Percentiles rank a stretch among this genome's conserved stretches.
Evolutionary conservation across 306 rosid genomes (phyloP).

Genomic region (Vigna nakashimae): DNA sequence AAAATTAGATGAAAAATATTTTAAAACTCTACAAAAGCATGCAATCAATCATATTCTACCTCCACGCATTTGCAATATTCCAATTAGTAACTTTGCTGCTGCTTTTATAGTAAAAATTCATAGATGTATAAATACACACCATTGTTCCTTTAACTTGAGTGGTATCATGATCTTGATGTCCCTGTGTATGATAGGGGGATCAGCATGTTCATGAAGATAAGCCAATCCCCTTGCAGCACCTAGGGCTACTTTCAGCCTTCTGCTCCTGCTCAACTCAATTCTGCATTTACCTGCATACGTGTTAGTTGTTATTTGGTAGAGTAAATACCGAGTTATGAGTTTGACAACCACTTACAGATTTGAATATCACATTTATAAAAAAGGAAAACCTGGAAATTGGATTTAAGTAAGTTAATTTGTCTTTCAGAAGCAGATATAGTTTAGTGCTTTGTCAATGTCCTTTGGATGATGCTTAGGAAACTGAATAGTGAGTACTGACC

Average conservation of each 20-base stretch:
- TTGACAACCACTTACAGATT: neutral
- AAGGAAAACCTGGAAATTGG: neutral
- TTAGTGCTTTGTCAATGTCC: neutral
- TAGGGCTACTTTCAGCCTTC: conserved; percentile 58
- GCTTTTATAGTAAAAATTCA: neutral
- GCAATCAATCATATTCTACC: neutral
- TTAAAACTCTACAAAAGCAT: neutral
- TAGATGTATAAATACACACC: conserved; percentile 50
- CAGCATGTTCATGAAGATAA: conserved; percentile 70
- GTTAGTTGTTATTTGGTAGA: conserved; percentile 1
- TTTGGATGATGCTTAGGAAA: neutral
- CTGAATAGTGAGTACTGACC: neutral
- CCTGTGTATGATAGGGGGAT: conserved; percentile 75
- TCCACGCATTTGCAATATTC: neutral
- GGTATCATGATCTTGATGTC: conserved; percentile 62
- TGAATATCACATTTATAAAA: neutral
- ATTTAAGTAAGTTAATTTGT: neutral
- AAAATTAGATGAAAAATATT: neutral
- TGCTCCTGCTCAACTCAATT: conserved; percentile 60
- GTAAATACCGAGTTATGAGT: neutral
- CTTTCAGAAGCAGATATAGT: neutral
- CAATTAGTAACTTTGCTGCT: neutral
- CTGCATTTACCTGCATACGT: conserved; percentile 56
- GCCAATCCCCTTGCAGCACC: conserved; percentile 72
- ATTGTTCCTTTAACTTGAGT: conserved; percentile 75